Conservation (phyloP, 805 yeast species). For the Teunomyces cretensis region DNA sequence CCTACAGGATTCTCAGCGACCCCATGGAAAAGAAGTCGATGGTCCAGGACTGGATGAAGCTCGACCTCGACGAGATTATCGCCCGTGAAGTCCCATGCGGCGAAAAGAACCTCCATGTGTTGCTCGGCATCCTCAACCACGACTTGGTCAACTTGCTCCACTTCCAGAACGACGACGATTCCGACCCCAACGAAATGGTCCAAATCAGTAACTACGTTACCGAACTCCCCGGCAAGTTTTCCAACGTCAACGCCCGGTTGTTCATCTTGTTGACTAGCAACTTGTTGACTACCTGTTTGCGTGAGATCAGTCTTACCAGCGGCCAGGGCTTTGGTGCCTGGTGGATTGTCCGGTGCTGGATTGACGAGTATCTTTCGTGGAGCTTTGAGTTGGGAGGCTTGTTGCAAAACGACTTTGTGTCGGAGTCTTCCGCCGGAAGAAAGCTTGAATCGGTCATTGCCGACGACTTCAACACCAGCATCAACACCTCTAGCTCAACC, state of each 20-base stretch:
- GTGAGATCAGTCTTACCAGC: slow-evolving; percentile 60
- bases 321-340: slow-evolving; percentile 66
- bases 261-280: slow-evolving; percentile 55
- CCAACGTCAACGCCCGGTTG: slow-evolving; percentile 52
- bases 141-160: slow-evolving; percentile 20
- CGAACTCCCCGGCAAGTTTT: slow-evolving; percentile 47
- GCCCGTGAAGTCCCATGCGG: slow-evolving; percentile 54
- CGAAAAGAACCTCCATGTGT: slow-evolving; percentile 20
- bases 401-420: slow-evolving; percentile 30
- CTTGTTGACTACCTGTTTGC: slow-evolving; percentile 54
- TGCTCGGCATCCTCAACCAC: slow-evolving; percentile 32
- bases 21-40: slow-evolving; percentile 46
- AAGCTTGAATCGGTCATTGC: not conserved
- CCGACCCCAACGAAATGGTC: slow-evolving; percentile 9
- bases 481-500: no score
- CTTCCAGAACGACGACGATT: not conserved
- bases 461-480: no score
- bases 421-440: not conserved
- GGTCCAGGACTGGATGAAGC: slow-evolving; percentile 59
- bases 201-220: slow-evolving; percentile 29
- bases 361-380: slow-evolving; percentile 71
- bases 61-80: slow-evolving; percentile 47
- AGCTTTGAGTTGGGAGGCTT: slow-evolving; percentile 63
- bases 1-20: slow-evolving; percentile 45
- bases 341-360: slow-evolving; percentile 78